Conservation (phyloP, 192 early-diverging fungal genomes). For the Coemansia sp. region DNA sequence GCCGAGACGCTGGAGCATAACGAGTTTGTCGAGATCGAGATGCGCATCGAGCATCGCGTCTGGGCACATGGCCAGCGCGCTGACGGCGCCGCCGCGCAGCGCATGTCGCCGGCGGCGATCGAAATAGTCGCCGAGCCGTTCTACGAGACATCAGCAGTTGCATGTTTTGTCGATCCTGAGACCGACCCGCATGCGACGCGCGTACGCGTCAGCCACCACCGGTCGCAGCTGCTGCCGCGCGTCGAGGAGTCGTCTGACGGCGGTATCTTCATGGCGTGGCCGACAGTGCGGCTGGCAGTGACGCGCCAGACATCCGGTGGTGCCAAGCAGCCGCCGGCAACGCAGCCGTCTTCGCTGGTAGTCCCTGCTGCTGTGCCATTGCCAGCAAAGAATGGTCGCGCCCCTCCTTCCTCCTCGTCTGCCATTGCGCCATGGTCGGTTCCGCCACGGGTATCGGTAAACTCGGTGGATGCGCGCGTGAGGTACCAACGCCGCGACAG, state of each 20-base stretch:
- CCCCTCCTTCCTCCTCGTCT: no score
- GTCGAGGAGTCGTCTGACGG: slow-evolving; percentile 10
- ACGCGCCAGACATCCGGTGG: background rate
- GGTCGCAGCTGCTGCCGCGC: slow-evolving; percentile 26
- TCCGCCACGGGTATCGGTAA: slow-evolving; percentile 42
- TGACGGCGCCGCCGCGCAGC: background rate
- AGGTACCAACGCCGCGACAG: slow-evolving; percentile 41
- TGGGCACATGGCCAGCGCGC: slow-evolving; percentile 27
- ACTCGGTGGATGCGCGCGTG: slow-evolving; percentile 30
- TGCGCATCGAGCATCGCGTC: slow-evolving; percentile 48
- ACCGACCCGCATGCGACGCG: slow-evolving; percentile 48
- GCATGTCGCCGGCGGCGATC: slow-evolving; percentile 12
- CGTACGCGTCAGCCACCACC: slow-evolving; percentile 42
- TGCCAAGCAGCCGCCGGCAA: background rate
- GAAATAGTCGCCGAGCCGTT: slow-evolving; percentile 27
- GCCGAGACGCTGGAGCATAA: background rate
- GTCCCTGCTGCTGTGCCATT: background rate
- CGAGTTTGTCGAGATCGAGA: slow-evolving; percentile 28
- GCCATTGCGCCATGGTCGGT: slow-evolving; percentile 37
- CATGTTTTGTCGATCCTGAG: slow-evolving; percentile 52
- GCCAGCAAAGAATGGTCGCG: background rate
- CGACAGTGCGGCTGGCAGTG: slow-evolving; percentile 24
- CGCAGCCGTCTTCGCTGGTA: background rate
- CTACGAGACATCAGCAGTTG: slow-evolving; percentile 16
- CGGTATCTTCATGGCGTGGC: slow-evolving; percentile 35